Evolutionary conservation across 2,329 filamentous ascomycete genomes (phyloP).

Genomic region (Cercospora sojina): DNA sequence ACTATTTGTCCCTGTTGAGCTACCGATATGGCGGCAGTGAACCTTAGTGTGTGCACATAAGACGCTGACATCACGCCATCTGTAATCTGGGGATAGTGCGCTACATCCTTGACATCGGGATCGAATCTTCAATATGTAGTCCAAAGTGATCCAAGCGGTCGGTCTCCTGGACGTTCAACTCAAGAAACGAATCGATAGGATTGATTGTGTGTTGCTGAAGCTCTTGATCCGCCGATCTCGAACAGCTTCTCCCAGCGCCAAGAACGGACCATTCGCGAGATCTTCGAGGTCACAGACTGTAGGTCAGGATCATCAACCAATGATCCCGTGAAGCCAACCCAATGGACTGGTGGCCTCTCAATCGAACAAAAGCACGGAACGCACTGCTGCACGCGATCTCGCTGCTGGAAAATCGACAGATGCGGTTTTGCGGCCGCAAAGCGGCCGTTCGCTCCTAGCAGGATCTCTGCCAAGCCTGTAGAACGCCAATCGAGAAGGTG

Average conservation of each 20-base stretch:
- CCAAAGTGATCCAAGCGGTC: neutral
- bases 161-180: neutral
- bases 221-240: neutral
- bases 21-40: conserved; percentile 8
- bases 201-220: neutral
- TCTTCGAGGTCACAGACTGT: neutral
- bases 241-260: neutral
- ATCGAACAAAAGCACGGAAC: neutral
- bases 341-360: neutral
- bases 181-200: neutral
- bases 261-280: neutral
- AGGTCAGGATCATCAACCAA: neutral
- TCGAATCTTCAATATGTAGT: neutral
- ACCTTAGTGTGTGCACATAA: conserved; percentile 20
- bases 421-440: neutral
- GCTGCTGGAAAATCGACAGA: neutral
- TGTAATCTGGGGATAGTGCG: conserved; percentile 19
- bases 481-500: neutral
- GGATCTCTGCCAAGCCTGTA: neutral
- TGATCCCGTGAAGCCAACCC: neutral
- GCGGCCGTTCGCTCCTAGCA: neutral
- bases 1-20: conserved; percentile 9
- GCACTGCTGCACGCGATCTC: neutral
- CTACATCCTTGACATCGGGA: neutral
- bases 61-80: conserved; percentile 20